Base-by-base conservation (phyloP, 768 basidiomycete genomes). In the Podaxis sp. region DNA sequence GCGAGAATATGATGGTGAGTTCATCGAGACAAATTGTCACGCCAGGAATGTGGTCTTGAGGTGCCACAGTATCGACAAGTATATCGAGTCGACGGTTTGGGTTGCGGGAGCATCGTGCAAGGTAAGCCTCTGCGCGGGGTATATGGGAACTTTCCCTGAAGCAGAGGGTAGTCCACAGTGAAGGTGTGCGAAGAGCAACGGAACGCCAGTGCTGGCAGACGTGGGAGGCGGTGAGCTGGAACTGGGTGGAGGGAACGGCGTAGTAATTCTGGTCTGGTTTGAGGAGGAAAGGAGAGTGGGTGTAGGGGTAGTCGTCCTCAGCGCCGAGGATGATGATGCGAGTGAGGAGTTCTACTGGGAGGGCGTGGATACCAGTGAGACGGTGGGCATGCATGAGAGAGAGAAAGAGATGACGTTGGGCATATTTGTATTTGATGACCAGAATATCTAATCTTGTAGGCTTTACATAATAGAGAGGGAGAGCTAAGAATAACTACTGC, bases 291-390 rank as follows among this genome's bases (percentile, higher is more conserved):
- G 83, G 83, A 1, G 81, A 80, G 48, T 74, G 73, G 24, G 71
- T 65, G 69, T 81, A 81, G 1, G 80, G 81, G 53, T 78, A 73
- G 60, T 81, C 77, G 58, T 75, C 76, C 33, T 71, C 72, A 49
- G 81, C 75, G 61, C 85, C 85, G n/a, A 86, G 74, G 60, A 79
- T 66, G 71, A 87, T 87, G 22, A 89, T 82, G 49, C 82, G 75
- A 20, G 82, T 74, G 60, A 89, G 75, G 56, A 89, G 76, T 66
- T 89, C 88, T 57, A 84, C 79, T 33, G 87, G 87, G 53, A 88
- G 77, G 4, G 75, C 68, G 68, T 82, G 74, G 58, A 86, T 75
- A 51, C 72, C 68, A 33, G 73, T 70, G 49, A 64, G 67, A 53
- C 68, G 70, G 50, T 63, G 62, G 54, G 69, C 60, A 66, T 65